Evolutionary conservation across 352 stramenopile species (phyloP), one percentile per base, ranked within the genome.

Genomic region (Globisporangium cylindrosporum): DNA sequence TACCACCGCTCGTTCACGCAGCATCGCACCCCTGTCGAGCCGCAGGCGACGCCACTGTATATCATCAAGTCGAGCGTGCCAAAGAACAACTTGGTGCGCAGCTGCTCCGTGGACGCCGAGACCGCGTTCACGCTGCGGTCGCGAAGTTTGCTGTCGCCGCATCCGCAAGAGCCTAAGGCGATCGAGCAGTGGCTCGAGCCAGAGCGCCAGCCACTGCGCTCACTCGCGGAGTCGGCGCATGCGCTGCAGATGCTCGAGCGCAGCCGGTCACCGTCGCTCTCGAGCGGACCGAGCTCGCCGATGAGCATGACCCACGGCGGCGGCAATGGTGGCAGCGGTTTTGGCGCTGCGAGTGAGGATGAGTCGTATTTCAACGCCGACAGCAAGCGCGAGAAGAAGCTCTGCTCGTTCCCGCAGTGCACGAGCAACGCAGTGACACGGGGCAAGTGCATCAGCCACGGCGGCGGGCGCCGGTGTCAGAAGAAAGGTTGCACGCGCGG

Each of bases 361-460:
- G 66, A 71, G 18, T 36, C 36, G 22, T 43, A 29, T 32, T 71
- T 62, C 18, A 29, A 22, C 32, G 15, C 18, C 12, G 67, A 69
- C 48, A 66, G 71, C 48, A 64, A 71, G 55, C 84, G 84, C 14
- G 84, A 91, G 69, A 93, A 93, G 69, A 93, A 93, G 69, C 73
- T 93, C 12, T 93, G 84, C 63, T 83, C 79, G 9, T 91, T 93
- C 53, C 81, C 84, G 10, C 69, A 87, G 29, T 95, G 88, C 68
- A 59, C 69, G 12, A 93, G 84, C 69, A 94, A 92, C 65, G 86
- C 88, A 7, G 86, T 94, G 55, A 94, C 86, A 20, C 80, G 86
- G n/a, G 89, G 89, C 14, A 80, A 78, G 60, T 97, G 89, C 66
- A 95, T 94, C 67, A 79, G 77, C 27, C 89, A 97, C 60, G 89